These are phyloP conservation scores for Rhodotorula sp. DNA, from an alignment of 1,284 basidiomycete genomes.

Conservation along the genomic window DNA sequence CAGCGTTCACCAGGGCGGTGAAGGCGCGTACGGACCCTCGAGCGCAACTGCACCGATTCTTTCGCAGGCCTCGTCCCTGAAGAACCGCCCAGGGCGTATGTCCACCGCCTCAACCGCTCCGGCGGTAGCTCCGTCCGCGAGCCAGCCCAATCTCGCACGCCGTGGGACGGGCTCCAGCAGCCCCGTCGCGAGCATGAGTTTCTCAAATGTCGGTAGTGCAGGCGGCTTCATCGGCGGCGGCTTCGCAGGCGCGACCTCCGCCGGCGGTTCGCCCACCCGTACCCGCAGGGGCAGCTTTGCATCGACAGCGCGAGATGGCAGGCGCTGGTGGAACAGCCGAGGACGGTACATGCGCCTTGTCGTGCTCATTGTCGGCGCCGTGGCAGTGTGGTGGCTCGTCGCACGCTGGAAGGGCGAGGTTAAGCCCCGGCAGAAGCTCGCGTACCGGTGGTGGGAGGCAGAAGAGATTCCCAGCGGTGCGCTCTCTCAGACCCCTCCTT, in stretches of 20 bases:
- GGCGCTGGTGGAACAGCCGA: slow-evolving; percentile 1
- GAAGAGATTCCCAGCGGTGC: slow-evolving; percentile 17
- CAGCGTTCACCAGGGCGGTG: not conserved
- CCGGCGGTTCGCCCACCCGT: not conserved
- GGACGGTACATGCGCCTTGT: not conserved
- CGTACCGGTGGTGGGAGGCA: slow-evolving; percentile 37
- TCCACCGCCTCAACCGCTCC: not conserved
- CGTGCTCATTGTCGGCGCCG: not conserved
- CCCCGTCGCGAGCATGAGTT: not conserved
- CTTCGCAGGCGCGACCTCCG: not conserved
- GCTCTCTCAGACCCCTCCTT: not conserved
- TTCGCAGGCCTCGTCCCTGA: not conserved
- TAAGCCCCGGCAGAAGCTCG: slow-evolving; percentile 6
- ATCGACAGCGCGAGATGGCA: not conserved
- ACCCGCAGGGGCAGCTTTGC: not conserved
- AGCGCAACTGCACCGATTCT: not conserved
- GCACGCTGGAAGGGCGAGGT: not conserved
- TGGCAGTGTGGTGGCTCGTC: slow-evolving; percentile 2
- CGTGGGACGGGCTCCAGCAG: not conserved
- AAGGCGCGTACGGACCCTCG: not conserved
- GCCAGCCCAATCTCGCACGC: not conserved
- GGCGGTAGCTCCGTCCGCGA: not conserved
- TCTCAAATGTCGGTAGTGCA: not conserved
- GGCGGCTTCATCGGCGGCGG: slow-evolving; percentile 8
- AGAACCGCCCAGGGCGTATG: not conserved